phyloP scores from a whole-genome alignment of 2,329 filamentous ascomycete genomes.

The Aspergillus eucalypticola region DNA sequence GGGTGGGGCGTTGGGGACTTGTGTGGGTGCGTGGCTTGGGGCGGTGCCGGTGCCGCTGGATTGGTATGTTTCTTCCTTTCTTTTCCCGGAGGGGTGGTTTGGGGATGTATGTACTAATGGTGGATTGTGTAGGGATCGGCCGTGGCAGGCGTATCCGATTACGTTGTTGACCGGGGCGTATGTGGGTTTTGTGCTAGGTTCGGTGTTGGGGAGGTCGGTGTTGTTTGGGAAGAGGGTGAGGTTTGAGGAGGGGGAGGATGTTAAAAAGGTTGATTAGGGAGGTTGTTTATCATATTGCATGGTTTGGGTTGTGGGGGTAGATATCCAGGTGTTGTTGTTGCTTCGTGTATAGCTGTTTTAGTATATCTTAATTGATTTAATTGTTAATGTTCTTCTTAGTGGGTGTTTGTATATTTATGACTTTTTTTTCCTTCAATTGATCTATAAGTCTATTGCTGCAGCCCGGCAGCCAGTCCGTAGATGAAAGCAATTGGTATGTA shows the following conservation, averaged over 20 bases:
- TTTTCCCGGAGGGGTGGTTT: background rate
- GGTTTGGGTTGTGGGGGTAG: no score
- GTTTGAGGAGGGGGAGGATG: conserved; percentile 28
- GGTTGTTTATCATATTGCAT: background rate
- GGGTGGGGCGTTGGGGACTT: conserved; percentile 75
- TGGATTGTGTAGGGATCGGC: conserved; percentile 65
- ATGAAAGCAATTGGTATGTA: background rate
- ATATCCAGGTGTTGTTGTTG: no score
- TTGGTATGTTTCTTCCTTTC: conserved; percentile 58
- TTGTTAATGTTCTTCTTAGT: no score
- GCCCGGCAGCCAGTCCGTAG: no score
- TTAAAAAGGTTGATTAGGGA: conserved; percentile 9
- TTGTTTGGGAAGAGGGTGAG: conserved; percentile 39
- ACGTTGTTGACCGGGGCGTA: conserved; percentile 86
- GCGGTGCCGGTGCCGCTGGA: conserved; percentile 94
- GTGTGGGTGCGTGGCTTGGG: conserved; percentile 85
- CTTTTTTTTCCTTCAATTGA: no score
- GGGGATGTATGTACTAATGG: background rate
- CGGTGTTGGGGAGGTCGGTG: conserved; percentile 7
- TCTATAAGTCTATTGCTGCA: no score
- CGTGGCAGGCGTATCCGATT: conserved; percentile 97
- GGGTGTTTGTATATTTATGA: no score
- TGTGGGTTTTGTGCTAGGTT: conserved; percentile 62
- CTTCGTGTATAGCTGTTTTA: no score
- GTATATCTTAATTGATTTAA: no score